Base-by-base conservation (phyloP, 2,329 filamentous ascomycete genomes). In the Sclerotiophoma versabilis region DNA sequence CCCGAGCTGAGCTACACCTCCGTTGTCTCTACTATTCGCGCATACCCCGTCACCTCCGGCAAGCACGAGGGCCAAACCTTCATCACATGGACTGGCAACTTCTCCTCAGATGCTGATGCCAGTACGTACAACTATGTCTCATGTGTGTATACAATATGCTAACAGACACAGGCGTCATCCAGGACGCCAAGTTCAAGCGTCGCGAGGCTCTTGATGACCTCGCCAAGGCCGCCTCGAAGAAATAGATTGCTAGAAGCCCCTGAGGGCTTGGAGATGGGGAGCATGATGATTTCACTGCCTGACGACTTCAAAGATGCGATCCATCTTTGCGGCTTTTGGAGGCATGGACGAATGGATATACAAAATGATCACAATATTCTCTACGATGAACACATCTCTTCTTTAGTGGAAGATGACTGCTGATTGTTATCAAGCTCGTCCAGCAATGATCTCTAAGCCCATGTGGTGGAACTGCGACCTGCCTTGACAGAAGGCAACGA, bases 161-260 rank as follows among this genome's bases (percentile, higher is more conserved):
- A 33, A 65, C 48, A 38, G 20, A 36, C 23, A 5, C 43, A 89
- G 87, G 83, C 64, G 87, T 90, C 54, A 89, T 91, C 61, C 84
- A 88, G 74, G 88, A 91, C 70, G 88, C 87, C 66, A 89, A 88
- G 79, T 91, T 87, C 82, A 91, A 91, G 83, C 87, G 88, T 58
- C 85, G 85, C 45, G 88, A 90, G 71, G 87, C 87, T 43, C 80
- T 91, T 30, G 83, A 84, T 42, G 87, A 89, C 65, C 80, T 90
- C 32, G 86, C 84, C 53, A 81, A 81, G 65, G 80, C 75, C 26
- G 82, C 78, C 32, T 65, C 60, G 44, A 71, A 74, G 66, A 75
- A 76, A 57, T 73, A 72, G 57, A 46, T 38, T 51, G 53, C 37
- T 17, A 20, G 7, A 22, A 17, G 25, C 4, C 15, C 29, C 11